Evolutionary conservation across 2,329 filamentous ascomycete species (phyloP), one percentile per base, ranked within the genome.

Genomic region (Trichoderma lentiforme): DNA sequence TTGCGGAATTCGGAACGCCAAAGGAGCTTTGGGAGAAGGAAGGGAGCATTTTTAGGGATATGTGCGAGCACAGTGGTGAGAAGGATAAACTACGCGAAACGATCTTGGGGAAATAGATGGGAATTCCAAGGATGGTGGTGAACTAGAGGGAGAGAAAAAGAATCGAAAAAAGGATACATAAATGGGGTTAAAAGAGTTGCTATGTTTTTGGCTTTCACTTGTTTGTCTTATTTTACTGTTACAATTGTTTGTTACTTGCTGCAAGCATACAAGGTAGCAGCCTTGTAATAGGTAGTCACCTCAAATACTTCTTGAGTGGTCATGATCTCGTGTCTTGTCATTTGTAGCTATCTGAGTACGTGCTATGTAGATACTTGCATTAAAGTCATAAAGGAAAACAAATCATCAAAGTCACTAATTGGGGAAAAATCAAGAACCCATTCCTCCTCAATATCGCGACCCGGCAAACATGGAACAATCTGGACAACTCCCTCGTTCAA

Each of bases 1-100:
- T 91, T 0, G 87, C 89, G 18, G 92, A 94, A 81, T 93, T 87
- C 79, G 92, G 91, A 4, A 84, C 83, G 6, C 92, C 92, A 2
- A 83, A 79, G 75, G 88, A 91, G 76, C 80, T 94, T 71, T 89
- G 91, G 85, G 83, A 84, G 66, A 83, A 80, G 76, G 80, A 86
- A 24, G 82, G 77, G 4, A 84, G 87, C 6, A 81, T 89, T 2
- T 92, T 92, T 77, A 84, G 84, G 71, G 85, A 85, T n/a, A 89
- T 92, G 88, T 89, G 88, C 53, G 84, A 87, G 78, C 86, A 88
- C 78, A 90, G 87, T 74, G 88, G 88, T 0, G 88, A 90, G 82
- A 86, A 81, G 77, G 85, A 88, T 1, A 86, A 84, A 78, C 75
- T 90, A 73, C 81, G 80, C 74, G 81, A 81, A 30, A 84, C 88